Evolutionary conservation across 2,329 filamentous ascomycete species (phyloP).

Genomic region (Kalaharituber pfeilii): DNA sequence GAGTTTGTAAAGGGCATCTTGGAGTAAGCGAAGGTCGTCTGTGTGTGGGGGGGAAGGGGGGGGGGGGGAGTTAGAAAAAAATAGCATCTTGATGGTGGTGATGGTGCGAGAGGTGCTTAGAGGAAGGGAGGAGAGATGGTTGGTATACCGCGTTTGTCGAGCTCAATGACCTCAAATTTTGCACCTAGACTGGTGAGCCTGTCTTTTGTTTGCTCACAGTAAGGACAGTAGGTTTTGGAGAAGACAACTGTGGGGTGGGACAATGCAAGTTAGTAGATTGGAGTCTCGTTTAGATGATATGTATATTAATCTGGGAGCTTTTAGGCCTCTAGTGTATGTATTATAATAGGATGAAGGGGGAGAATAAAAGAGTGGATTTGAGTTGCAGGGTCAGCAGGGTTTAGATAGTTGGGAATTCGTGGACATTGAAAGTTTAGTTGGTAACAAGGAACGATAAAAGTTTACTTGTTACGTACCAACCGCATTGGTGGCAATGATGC

Average conservation of each 20-base stretch:
- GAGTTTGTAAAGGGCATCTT: constrained; percentile 64
- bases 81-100: neutral
- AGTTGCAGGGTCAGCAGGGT: no score
- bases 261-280: no score
- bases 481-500: constrained; percentile 73
- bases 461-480: constrained; percentile 55
- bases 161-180: constrained; percentile 59
- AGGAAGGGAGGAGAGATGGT: no score
- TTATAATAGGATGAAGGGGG: neutral
- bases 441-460: no score
- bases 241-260: constrained; percentile 52
- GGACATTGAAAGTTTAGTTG: neutral
- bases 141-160: constrained; percentile 64
- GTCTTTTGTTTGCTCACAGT: constrained; percentile 66
- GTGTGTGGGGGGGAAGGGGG: constrained; percentile 1
- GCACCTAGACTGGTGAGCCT: constrained; percentile 52
- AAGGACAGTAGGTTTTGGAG: constrained; percentile 92
- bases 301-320: neutral
- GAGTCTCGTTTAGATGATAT: no score
- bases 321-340: neutral
- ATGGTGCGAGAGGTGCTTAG: no score
- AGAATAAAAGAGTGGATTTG: neutral
- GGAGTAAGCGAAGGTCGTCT: constrained; percentile 72
- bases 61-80: neutral
- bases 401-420: no score